A percentile compares a stretch with the other conserved stretches of the same genome.
phyloP scores from a whole-genome alignment of 805 yeast genomes.

The Kuraishia ogatae region DNA sequence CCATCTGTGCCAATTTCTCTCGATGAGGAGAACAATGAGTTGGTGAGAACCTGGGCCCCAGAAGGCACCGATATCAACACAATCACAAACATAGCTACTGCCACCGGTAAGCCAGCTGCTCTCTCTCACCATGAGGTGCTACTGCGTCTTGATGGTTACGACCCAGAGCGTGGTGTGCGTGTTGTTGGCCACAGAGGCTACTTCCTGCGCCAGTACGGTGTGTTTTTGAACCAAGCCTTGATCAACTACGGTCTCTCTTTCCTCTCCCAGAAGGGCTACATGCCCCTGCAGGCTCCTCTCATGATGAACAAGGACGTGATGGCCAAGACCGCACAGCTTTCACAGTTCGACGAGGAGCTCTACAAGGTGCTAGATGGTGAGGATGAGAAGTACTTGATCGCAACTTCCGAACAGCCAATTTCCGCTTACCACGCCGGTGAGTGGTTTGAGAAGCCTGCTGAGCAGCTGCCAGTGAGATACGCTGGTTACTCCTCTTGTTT shows the following conservation, averaged over 20 bases:
- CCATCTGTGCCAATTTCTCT: constrained; percentile 79
- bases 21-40: constrained; percentile 86
- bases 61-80: constrained; percentile 41
- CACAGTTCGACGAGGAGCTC: constrained; percentile 95
- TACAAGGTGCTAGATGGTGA: constrained; percentile 96
- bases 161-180: constrained; percentile 97
- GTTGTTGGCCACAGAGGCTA: constrained; percentile 98
- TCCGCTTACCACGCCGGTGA: constrained; percentile 95
- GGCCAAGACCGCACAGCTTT: constrained; percentile 98
- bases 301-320: constrained; percentile 99
- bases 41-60: constrained; percentile 85
- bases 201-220: constrained; percentile 92
- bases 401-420: constrained; percentile 98
- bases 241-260: constrained; percentile 91
- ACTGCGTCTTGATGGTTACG: constrained; percentile 93
- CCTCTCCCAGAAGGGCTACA: constrained; percentile 69
- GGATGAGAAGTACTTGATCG: constrained; percentile 95
- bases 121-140: constrained; percentile 94
- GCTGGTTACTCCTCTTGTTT: constrained; percentile 98
- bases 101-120: constrained; percentile 64
- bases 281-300: constrained; percentile 95
- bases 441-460: constrained; percentile 97
- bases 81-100: constrained; percentile 62
- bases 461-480: constrained; percentile 92
- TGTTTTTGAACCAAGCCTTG: constrained; percentile 94